These are phyloP conservation scores for Hyaloscypha finlandica DNA, from an alignment of 495 filamentous ascomycete genomes.

Conservation along the genomic window DNA sequence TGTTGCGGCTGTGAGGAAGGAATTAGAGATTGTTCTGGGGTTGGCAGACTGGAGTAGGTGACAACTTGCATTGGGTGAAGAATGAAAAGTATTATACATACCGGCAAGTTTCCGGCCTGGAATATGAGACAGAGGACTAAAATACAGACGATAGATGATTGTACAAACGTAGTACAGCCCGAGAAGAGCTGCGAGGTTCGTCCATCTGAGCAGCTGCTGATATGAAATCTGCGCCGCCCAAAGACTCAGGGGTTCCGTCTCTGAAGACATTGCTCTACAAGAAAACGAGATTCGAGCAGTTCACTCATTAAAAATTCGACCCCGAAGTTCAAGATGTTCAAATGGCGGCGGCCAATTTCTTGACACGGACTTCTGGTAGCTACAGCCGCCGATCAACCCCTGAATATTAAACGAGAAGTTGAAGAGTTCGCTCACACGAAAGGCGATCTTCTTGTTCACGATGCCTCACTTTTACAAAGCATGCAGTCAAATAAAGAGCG, in stretches of 20 bases:
- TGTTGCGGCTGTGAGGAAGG: neutral
- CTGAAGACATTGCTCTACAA: neutral
- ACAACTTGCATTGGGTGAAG: neutral
- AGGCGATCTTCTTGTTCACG: too few species aligned
- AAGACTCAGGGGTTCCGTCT: neutral
- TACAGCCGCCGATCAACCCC: too few species aligned
- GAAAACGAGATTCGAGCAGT: neutral
- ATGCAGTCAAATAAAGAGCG: too few species aligned
- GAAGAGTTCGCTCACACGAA: too few species aligned
- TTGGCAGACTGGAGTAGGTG: neutral
- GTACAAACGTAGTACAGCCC: neutral
- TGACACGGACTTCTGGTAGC: too few species aligned
- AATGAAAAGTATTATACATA: neutral
- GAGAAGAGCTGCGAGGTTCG: neutral
- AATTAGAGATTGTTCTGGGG: neutral
- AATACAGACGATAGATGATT: conserved; percentile 47
- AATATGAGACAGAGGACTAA: conserved; percentile 49
- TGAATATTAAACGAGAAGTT: too few species aligned
- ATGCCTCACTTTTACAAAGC: neutral
- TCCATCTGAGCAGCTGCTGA: neutral
- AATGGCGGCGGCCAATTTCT: too few species aligned
- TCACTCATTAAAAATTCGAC: neutral
- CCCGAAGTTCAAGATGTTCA: neutral
- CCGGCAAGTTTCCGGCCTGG: conserved; percentile 55
- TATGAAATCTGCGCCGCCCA: neutral